Conservation (phyloP, 2,329 filamentous ascomycete species). For the Xylaria digitata region DNA sequence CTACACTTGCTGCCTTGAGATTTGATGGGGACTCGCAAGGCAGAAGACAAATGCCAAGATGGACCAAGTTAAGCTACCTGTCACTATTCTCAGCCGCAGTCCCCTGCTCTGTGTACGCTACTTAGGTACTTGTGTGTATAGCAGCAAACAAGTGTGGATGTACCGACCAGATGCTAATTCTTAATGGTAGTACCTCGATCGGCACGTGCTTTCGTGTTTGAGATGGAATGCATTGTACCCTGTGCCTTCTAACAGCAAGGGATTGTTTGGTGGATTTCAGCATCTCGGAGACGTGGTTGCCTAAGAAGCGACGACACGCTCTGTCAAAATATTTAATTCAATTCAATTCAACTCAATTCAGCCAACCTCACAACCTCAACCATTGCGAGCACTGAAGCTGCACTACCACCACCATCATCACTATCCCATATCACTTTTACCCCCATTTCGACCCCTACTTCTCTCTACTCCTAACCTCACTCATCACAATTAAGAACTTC, state of each 20-base stretch:
- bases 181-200: conserved; percentile 12
- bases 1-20: conserved; percentile 37
- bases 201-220: conserved; percentile 41
- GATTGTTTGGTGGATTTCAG: not conserved
- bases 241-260: not conserved
- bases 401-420: not conserved
- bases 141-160: not conserved
- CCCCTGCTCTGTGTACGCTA: not conserved
- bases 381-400: not conserved
- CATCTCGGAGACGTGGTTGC: conserved; percentile 30
- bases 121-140: not conserved
- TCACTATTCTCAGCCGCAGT: conserved; percentile 25
- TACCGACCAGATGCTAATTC: conserved; percentile 13
- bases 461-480: not conserved
- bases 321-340: conserved; percentile 39
- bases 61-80: conserved; percentile 12
- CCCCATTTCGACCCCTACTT: too few species aligned
- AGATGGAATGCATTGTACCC: not conserved
- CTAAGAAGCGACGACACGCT: conserved; percentile 34
- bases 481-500: not conserved
- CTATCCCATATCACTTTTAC: not conserved
- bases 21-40: conserved; percentile 20
- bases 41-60: conserved; percentile 25
- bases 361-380: not conserved
- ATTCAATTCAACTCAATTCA: conserved; percentile 29